Conservation (phyloP, 2,329 filamentous ascomycete species). For the Orbilia brochopaga region DNA sequence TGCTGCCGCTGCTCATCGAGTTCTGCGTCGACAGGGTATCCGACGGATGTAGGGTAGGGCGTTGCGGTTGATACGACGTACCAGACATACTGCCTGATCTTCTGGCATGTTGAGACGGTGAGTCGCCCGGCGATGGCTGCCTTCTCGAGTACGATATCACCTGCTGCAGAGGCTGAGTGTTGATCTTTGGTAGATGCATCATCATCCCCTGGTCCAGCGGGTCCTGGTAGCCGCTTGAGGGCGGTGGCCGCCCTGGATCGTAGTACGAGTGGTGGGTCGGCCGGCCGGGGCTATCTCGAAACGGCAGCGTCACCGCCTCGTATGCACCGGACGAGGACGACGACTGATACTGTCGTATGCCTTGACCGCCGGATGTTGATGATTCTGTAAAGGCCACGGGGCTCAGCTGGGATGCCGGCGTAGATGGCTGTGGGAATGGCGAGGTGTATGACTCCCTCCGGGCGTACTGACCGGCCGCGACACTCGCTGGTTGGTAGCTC, state of each 20-base stretch:
- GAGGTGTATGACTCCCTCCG: slow-evolving; percentile 42
- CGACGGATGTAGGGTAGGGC: slow-evolving; percentile 29
- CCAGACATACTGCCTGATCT: slow-evolving; percentile 46
- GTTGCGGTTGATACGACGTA: slow-evolving; percentile 48
- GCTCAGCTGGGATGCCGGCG: slow-evolving; percentile 46
- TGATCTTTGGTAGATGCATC: slow-evolving; percentile 48
- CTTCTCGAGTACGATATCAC: slow-evolving; percentile 54
- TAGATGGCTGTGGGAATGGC: slow-evolving; percentile 45
- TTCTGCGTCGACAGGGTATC: slow-evolving; percentile 52
- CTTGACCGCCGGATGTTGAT: slow-evolving; percentile 32
- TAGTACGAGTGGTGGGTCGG: slow-evolving; percentile 32
- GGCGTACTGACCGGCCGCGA: slow-evolving; percentile 32
- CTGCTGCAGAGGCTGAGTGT: slow-evolving; percentile 52
- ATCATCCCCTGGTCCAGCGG: slow-evolving; percentile 28
- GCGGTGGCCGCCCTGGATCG: slow-evolving; percentile 23
- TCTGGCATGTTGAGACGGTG: slow-evolving; percentile 41
- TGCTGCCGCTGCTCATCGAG: slow-evolving; percentile 54
- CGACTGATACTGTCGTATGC: slow-evolving; percentile 33
- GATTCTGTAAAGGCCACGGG: slow-evolving; percentile 33
- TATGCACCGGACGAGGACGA: slow-evolving; percentile 5
- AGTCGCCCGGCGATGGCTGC: slow-evolving; percentile 52
- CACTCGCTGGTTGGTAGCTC: slow-evolving; percentile 19
- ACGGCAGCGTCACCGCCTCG: slow-evolving; percentile 30
- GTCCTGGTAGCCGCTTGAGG: slow-evolving; percentile 23
- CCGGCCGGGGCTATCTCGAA: slow-evolving; percentile 34